A percentile compares a stretch with the other conserved stretches of the same genome.
These are phyloP conservation scores for Saccharomycopsis sp. DNA, from an alignment of 805 yeast genomes.

Conservation along the genomic window DNA sequence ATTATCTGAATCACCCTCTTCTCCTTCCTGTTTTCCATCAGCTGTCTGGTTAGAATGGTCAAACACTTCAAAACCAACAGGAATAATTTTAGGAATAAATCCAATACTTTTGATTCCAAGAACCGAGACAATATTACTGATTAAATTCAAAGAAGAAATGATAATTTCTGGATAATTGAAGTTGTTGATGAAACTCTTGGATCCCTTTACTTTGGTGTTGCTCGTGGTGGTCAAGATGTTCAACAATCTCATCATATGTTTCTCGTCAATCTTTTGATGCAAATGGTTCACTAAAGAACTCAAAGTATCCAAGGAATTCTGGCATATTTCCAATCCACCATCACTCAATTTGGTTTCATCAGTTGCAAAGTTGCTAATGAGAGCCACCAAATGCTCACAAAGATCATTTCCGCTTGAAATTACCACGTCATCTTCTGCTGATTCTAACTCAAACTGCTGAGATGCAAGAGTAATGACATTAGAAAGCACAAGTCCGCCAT, in stretches of 20 bases:
- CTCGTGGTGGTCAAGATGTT: slow-evolving; percentile 37
- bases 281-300: slow-evolving; percentile 59
- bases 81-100: slow-evolving; percentile 75
- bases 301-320: slow-evolving; percentile 63
- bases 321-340: slow-evolving; percentile 42
- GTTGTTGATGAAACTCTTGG: slow-evolving; percentile 43
- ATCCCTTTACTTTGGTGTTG: slow-evolving; percentile 18
- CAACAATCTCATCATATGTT: slow-evolving; percentile 44
- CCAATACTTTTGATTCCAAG: slow-evolving; percentile 86
- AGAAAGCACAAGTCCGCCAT: slow-evolving; percentile 37
- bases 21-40: slow-evolving; percentile 23
- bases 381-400: slow-evolving; percentile 44
- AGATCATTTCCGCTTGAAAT: slow-evolving; percentile 39
- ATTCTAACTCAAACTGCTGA: slow-evolving; percentile 64
- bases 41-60: slow-evolving; percentile 28
- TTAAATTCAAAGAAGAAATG: slow-evolving; percentile 66
- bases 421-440: slow-evolving; percentile 38
- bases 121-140: slow-evolving; percentile 61
- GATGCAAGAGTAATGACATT: slow-evolving; percentile 56
- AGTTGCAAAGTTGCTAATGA: slow-evolving; percentile 23
- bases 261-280: slow-evolving; percentile 43
- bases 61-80: slow-evolving; percentile 62
- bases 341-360: slow-evolving; percentile 24
- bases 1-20: slow-evolving; percentile 27
- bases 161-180: slow-evolving; percentile 49